These are phyloP conservation scores for Hortiboletus rubellus DNA, from an alignment of 1,284 basidiomycete species.

Conservation along the genomic window DNA sequence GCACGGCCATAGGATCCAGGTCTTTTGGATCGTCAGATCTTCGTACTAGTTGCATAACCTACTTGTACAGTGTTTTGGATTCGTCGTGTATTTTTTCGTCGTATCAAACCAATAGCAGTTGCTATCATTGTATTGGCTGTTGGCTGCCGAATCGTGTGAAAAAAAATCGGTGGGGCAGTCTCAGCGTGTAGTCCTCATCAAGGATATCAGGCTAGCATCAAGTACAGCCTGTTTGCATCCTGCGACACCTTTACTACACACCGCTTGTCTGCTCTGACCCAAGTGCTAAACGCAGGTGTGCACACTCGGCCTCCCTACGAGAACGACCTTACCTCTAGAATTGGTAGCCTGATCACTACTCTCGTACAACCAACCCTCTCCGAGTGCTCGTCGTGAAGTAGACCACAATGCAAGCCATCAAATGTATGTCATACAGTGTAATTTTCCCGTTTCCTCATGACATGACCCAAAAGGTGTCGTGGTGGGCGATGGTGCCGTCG, in stretches of 20 bases:
- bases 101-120: conserved; percentile 1
- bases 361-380: conserved; percentile 14
- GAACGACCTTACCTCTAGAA: conserved; percentile 12
- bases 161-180: conserved; percentile 24
- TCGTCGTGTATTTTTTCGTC: conserved; percentile 27
- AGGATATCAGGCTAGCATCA: conserved; percentile 33
- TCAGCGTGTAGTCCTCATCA: conserved; percentile 24
- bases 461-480: conserved; percentile 75
- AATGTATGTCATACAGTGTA: conserved; percentile 46
- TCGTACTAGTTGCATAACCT: conserved; percentile 26
- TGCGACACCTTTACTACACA: conserved; percentile 3
- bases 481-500: conserved; percentile 99
- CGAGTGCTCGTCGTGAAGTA: conserved; percentile 16
- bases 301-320: background rate
- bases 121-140: background rate
- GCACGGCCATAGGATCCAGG: conserved; percentile 11
- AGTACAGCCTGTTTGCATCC: conserved; percentile 22
- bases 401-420: conserved; percentile 66
- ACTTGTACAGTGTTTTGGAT: conserved; percentile 37
- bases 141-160: conserved; percentile 26
- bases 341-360: conserved; percentile 18
- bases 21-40: conserved; percentile 15
- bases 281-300: conserved; percentile 7
- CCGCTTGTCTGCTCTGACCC: background rate
- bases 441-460: conserved; percentile 29